Conservation (phyloP, 768 basidiomycete genomes). For the Boletus pseudo-olivaceus region DNA sequence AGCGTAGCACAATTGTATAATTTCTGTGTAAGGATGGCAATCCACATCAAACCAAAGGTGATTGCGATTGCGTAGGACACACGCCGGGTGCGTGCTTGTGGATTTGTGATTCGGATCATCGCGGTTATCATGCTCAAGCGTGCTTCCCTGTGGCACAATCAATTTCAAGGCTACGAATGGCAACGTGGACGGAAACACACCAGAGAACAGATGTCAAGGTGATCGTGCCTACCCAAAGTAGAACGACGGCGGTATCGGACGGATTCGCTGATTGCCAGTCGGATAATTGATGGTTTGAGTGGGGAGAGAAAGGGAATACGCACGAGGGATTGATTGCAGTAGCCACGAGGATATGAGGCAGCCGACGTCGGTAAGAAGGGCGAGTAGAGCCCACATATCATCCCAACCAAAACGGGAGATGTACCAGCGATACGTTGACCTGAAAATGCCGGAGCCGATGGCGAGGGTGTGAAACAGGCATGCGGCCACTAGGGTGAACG, state of each 20-base stretch:
- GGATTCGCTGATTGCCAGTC: neutral
- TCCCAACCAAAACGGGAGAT: conserved; percentile 18
- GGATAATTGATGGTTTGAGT: neutral
- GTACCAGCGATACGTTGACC: conserved; percentile 10
- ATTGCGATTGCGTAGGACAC: neutral
- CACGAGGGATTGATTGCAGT: conserved; percentile 5
- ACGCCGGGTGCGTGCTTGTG: neutral
- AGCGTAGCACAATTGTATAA: neutral
- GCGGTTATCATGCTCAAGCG: conserved; percentile 18
- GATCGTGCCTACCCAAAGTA: conserved; percentile 1
- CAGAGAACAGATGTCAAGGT: conserved; percentile 8
- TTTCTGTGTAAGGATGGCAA: neutral
- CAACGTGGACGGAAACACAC: neutral
- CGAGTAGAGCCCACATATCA: conserved; percentile 13
- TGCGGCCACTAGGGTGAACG: neutral
- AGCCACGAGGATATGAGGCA: conserved; percentile 6
- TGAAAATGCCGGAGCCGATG: conserved; percentile 13
- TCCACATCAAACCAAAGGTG: conserved; percentile 17
- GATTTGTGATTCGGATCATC: conserved; percentile 7
- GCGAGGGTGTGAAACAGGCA: conserved; percentile 9
- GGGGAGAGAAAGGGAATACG: neutral
- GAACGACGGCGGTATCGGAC: neutral
- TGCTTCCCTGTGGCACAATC: conserved; percentile 3
- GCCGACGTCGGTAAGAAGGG: conserved; percentile 13
- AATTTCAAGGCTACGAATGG: neutral